Evolutionary conservation across 2,329 filamentous ascomycete genomes (phyloP).

Genomic region (Fusarium sterilihyphosum): DNA sequence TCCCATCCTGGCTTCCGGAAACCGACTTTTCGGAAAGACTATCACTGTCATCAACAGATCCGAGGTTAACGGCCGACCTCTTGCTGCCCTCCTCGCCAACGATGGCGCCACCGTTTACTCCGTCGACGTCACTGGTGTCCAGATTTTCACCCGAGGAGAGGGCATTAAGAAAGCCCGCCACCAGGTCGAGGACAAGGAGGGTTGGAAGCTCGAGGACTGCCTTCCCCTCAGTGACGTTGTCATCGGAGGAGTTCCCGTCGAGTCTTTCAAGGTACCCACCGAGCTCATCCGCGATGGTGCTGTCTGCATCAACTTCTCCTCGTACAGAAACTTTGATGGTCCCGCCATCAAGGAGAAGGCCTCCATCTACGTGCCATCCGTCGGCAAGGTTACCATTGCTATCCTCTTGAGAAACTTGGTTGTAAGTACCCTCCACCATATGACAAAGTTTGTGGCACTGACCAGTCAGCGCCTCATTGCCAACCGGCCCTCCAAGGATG

Average conservation of each 20-base stretch:
- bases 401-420: constrained; percentile 89
- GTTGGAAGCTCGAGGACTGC: constrained; percentile 81
- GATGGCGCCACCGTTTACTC: constrained; percentile 96
- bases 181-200: constrained; percentile 84
- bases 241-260: constrained; percentile 89
- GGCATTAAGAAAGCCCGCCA: constrained; percentile 88
- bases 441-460: constrained; percentile 31
- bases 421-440: constrained; percentile 61
- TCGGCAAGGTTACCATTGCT: constrained; percentile 97
- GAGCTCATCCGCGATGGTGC: constrained; percentile 86
- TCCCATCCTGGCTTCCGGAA: constrained; percentile 89
- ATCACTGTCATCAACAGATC: constrained; percentile 97
- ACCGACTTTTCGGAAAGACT: constrained; percentile 90
- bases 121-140: constrained; percentile 90
- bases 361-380: constrained; percentile 95
- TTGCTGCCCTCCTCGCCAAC: constrained; percentile 93
- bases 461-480: constrained; percentile 60
- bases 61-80: constrained; percentile 92
- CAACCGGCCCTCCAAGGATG: constrained; percentile 56
- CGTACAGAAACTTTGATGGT: constrained; percentile 89
- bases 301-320: constrained; percentile 99
- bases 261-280: constrained; percentile 89
- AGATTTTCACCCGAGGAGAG: constrained; percentile 89
- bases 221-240: constrained; percentile 92
- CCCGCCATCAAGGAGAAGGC: constrained; percentile 93